A percentile compares a stretch with the other conserved stretches of the same genome.
Evolutionary conservation across 768 basidiomycete species (phyloP).

Genomic region (Tephrocybe sp.): DNA sequence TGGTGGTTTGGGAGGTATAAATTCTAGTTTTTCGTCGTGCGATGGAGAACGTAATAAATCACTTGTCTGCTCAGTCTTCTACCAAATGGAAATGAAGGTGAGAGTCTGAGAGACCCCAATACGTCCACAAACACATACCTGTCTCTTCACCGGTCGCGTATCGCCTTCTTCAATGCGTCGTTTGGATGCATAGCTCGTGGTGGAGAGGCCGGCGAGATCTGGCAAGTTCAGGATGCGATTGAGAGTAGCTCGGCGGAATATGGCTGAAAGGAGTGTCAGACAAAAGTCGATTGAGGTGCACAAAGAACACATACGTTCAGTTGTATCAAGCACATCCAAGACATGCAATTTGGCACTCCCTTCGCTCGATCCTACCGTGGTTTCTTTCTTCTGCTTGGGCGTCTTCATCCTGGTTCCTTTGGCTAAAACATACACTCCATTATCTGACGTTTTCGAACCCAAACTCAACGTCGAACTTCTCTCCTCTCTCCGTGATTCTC

Average conservation of each 20-base stretch:
- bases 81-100: no score
- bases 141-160: not conserved
- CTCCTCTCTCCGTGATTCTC: not conserved
- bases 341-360: slow-evolving; percentile 32
- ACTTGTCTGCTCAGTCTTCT: no score
- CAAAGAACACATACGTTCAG: slow-evolving; percentile 38
- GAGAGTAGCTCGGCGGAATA: slow-evolving; percentile 34
- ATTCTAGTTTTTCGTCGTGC: no score
- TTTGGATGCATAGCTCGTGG: not conserved
- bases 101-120: no score
- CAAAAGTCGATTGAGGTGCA: not conserved
- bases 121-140: slow-evolving; percentile 3
- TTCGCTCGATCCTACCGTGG: slow-evolving; percentile 16
- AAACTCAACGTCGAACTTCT: not conserved
- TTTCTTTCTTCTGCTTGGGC: slow-evolving; percentile 13
- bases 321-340: slow-evolving; percentile 40
- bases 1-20: no score
- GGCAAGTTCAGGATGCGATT: slow-evolving; percentile 43
- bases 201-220: slow-evolving; percentile 42
- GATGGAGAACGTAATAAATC: no score
- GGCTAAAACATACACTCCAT: not conserved
- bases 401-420: slow-evolving; percentile 11
- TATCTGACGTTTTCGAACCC: not conserved
- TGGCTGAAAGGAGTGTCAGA: slow-evolving; percentile 23
- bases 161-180: not conserved